Conservation (phyloP, 2,329 filamentous ascomycete genomes). For the Monilinia fructigena region DNA sequence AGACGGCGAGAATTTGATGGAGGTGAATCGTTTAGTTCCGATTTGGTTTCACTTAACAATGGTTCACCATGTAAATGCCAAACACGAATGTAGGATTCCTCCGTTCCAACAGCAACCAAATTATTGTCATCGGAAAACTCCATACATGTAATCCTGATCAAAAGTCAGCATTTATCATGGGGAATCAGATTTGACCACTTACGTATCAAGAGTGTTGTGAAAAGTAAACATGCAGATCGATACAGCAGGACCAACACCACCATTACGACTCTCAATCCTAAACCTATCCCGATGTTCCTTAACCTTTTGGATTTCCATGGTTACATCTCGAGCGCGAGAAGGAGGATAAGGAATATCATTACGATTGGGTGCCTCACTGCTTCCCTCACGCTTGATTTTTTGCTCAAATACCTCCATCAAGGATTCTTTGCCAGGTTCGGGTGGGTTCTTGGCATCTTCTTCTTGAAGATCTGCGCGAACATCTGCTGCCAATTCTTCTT, state of each 20-base stretch:
- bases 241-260: constrained; percentile 77
- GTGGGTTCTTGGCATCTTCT: constrained; percentile 75
- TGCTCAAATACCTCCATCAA: constrained; percentile 86
- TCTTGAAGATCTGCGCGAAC: constrained; percentile 84
- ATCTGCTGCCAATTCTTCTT: constrained; percentile 77
- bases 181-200: constrained; percentile 41
- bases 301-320: constrained; percentile 91
- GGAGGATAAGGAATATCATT: constrained; percentile 82
- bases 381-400: constrained; percentile 85
- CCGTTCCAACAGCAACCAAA: constrained; percentile 83
- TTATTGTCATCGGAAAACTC: constrained; percentile 92
- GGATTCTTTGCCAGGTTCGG: constrained; percentile 65
- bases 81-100: constrained; percentile 92
- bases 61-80: constrained; percentile 88
- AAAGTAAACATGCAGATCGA: constrained; percentile 98
- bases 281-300: constrained; percentile 92
- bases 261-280: constrained; percentile 78
- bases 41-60: constrained; percentile 65
- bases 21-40: constrained; percentile 60
- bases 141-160: constrained; percentile 75
- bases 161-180: constrained; percentile 25
- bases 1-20: constrained; percentile 70
- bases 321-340: constrained; percentile 83
- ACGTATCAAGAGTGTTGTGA: constrained; percentile 93
- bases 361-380: constrained; percentile 75